Base-by-base conservation (phyloP, 164 flowering plant genomes). In the Dillenia suffruticosa region DNA sequence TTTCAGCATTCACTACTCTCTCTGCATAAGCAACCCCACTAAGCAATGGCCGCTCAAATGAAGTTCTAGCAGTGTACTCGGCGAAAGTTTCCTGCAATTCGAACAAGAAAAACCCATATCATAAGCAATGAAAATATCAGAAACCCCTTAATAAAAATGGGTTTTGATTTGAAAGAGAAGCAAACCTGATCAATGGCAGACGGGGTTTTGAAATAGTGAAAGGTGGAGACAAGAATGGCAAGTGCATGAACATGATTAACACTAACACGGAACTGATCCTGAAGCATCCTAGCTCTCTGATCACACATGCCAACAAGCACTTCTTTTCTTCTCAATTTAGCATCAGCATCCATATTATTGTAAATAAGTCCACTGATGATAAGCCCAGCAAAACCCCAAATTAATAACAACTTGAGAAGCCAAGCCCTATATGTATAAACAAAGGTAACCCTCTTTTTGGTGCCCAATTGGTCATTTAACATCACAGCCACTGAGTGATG, bases 171-270 rank as follows among this genome's bases (percentile, higher is more conserved):
- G 26, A 15, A 14, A 19, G 24, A 44, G 32, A 54, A 62, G 22
- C 49, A 68, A 44, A 92, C 98, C 96, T 92, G 92, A 67, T 92
- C 93, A 65, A 92, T 88, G 24, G 92, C 97, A 13, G 97, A 85
- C 3, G 97, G 97, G 66, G 71, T 76, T 70, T 80, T 90, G 78
- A 70, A 68, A 71, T 79, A 83, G 66, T 90, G 88, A 64, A 90
- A 92, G 54, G 96, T 90, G 61, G 98, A 88, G 76, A 92, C 87
- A 24, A 92, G 89, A 46, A 90, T 75, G 14, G 96, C 88, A 1
- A 92, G 85, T 19, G 97, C 98, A 57, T 87, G 98, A 8, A 90
- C 96, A 72, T 90, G 98, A 61, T 92, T 92, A n/a, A 92, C 90
- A 54, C 97, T 88, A 51, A 90, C 97, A 68, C 73, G 85, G 70